Evolutionary conservation across 768 basidiomycete genomes (phyloP).

Genomic region (Kwoniella sp.): DNA sequence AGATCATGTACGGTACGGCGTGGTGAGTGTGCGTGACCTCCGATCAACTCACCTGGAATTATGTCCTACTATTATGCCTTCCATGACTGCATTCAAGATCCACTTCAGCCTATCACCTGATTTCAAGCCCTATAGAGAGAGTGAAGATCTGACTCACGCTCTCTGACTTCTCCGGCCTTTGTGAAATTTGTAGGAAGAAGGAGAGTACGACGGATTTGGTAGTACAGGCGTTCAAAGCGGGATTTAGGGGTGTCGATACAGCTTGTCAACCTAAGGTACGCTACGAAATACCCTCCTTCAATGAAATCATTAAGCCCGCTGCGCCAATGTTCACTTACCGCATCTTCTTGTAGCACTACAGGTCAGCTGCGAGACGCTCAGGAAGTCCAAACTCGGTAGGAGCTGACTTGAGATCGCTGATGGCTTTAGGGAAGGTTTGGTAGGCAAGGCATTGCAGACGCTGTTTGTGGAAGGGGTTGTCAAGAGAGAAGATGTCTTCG

Average conservation of each 20-base stretch:
- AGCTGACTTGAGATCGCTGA: not conserved
- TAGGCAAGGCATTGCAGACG: slow-evolving; percentile 69
- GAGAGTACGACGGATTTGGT: slow-evolving; percentile 70
- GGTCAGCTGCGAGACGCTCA: slow-evolving; percentile 21
- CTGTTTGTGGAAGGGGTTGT: slow-evolving; percentile 63
- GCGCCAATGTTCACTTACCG: no score
- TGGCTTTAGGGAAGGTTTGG: slow-evolving; percentile 69
- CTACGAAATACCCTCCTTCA: not conserved
- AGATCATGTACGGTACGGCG: slow-evolving; percentile 59
- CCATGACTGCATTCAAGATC: no score
- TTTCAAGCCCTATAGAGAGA: no score
- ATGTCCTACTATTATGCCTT: no score
- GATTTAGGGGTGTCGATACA: slow-evolving; percentile 82
- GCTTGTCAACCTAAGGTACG: slow-evolving; percentile 60
- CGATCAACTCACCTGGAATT: not conserved
- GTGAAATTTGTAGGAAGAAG: slow-evolving; percentile 71
- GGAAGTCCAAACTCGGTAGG: not conserved
- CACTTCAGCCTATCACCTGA: no score
- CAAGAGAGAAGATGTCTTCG: slow-evolving; percentile 69
- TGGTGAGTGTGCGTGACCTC: slow-evolving; percentile 45
- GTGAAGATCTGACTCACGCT: not conserved
- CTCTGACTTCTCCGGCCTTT: no score
- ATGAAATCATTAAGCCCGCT: not conserved
- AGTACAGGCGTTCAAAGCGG: slow-evolving; percentile 69
- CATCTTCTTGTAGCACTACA: slow-evolving; percentile 33